Conservation (phyloP, 2,329 filamentous ascomycete genomes). For the Paraphoma chrysanthemicola region DNA sequence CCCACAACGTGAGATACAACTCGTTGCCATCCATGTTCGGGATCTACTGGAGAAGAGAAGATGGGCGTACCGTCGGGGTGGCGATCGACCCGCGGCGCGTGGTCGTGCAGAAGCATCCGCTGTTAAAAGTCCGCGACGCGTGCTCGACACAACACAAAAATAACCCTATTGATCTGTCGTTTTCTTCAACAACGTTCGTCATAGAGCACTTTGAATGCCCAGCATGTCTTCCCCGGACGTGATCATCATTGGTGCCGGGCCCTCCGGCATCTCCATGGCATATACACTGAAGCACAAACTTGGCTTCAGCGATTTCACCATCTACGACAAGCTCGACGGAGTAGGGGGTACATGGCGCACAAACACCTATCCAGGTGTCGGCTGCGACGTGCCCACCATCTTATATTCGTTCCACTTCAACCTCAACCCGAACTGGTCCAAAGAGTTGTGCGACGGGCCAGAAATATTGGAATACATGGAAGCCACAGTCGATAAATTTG, state of each 20-base stretch:
- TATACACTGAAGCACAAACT: conserved; percentile 42
- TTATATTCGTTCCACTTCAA: conserved; percentile 53
- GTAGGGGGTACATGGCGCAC: conserved; percentile 52
- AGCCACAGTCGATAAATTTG: conserved; percentile 55
- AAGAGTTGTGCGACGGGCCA: conserved; percentile 51
- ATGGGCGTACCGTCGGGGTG: neutral
- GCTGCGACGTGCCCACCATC: conserved; percentile 48
- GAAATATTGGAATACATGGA: conserved; percentile 58
- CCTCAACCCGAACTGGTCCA: conserved; percentile 53
- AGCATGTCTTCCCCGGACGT: neutral
- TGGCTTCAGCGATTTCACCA: conserved; percentile 38
- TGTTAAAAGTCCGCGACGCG: neutral
- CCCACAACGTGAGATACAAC: neutral
- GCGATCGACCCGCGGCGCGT: neutral
- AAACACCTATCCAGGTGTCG: conserved; percentile 39
- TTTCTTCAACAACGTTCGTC: neutral
- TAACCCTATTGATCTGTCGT: neutral
- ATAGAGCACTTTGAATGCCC: neutral
- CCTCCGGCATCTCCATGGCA: conserved; percentile 43
- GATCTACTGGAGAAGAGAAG: neutral
- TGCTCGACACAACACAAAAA: neutral
- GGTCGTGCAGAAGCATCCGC: neutral
- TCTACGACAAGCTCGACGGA: conserved; percentile 43
- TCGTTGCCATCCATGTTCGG: neutral
- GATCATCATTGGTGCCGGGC: conserved; percentile 47